phyloP scores from a whole-genome alignment of 2,329 filamentous ascomycete genomes.

The Thyridium curvatum region DNA sequence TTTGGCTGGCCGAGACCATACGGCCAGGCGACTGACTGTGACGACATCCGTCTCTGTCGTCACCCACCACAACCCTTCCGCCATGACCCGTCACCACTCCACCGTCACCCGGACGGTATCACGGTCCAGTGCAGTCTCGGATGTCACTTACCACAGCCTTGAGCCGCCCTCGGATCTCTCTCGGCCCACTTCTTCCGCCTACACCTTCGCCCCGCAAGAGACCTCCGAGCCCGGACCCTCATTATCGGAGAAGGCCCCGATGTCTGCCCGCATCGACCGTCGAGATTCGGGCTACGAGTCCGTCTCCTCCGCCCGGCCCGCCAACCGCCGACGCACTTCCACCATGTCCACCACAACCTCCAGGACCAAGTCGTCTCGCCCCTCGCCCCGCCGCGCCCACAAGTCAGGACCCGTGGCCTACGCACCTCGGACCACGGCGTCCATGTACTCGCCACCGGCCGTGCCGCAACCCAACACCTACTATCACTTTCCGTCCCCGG shows the following conservation, averaged over 20 bases:
- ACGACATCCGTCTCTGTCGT: no score
- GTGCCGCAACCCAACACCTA: conserved; percentile 28
- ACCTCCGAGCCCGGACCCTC: no score
- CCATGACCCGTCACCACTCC: no score
- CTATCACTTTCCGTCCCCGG: conserved; percentile 36
- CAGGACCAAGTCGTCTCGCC: conserved; percentile 25
- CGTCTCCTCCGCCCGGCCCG: conserved; percentile 15
- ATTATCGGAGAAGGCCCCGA: conserved; percentile 3
- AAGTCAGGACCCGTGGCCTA: conserved; percentile 26
- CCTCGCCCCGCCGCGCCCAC: conserved; percentile 32
- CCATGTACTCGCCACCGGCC: conserved; percentile 15
- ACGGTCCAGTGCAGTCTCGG: conserved; percentile 21
- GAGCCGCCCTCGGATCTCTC: no score
- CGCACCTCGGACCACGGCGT: conserved; percentile 15
- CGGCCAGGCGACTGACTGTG: no score
- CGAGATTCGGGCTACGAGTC: conserved; percentile 57
- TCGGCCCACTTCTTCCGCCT: not conserved
- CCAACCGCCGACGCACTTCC: conserved; percentile 20
- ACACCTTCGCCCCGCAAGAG: no score
- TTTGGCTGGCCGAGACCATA: no score
- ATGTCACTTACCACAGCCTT: conserved; percentile 49
- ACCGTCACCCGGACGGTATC: no score
- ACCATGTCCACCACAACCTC: conserved; percentile 20
- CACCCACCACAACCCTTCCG: no score
- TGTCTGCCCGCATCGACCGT: conserved; percentile 20